Conservation (phyloP, 1,284 basidiomycete genomes). For the Omphalotus olearius region DNA sequence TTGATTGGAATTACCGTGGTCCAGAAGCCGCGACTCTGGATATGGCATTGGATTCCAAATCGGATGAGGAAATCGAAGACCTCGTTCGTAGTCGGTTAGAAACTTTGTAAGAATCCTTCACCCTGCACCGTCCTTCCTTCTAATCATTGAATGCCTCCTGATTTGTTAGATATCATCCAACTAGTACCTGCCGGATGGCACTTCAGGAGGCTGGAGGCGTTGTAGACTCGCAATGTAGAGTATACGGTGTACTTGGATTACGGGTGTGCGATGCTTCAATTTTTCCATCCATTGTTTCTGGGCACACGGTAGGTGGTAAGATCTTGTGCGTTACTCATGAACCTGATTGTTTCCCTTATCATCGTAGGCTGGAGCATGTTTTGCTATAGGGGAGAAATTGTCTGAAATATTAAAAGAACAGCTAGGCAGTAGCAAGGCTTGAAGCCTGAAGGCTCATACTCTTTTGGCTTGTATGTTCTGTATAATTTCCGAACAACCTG, state of each 20-base stretch:
- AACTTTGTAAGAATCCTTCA: conserved; percentile 39
- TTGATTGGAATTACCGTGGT: conserved; percentile 38
- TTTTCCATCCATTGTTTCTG: conserved; percentile 56
- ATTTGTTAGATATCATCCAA: conserved; percentile 34
- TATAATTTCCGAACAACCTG: no score
- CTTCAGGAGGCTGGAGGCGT: conserved; percentile 26
- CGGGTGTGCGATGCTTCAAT: conserved; percentile 45
- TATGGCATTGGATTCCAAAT: conserved; percentile 33
- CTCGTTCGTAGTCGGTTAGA: conserved; percentile 44
- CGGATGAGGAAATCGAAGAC: conserved; percentile 39
- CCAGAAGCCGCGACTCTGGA: conserved; percentile 32
- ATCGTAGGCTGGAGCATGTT: conserved; percentile 1
- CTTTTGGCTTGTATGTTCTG: no score
- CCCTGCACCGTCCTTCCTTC: not conserved
- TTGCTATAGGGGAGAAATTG: not conserved
- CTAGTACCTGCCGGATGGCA: conserved; percentile 47
- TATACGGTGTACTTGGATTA: conserved; percentile 17
- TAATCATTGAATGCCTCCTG: no score
- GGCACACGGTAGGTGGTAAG: conserved; percentile 51
- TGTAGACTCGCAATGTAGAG: conserved; percentile 19
- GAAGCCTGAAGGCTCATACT: no score
- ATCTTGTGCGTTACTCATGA: not conserved
- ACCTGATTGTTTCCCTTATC: no score
- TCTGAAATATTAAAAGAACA: not conserved
- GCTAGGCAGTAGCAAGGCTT: no score